Conservation (phyloP, 257 asterid genomes). For the Solanum arcanum region DNA sequence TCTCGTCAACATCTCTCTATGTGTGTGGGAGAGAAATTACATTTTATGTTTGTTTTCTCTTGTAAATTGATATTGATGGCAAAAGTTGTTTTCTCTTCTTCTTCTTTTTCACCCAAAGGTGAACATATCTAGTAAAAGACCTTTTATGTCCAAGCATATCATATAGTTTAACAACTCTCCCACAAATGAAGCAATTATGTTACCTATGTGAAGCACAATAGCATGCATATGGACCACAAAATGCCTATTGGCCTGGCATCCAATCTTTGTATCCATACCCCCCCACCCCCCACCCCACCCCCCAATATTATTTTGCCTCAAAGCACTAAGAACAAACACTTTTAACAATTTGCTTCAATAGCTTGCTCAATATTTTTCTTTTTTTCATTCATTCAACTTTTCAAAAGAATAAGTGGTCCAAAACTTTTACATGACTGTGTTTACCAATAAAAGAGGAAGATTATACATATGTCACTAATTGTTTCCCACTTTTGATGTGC, state of each 20-base stretch:
- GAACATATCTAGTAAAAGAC: conserved; percentile 9
- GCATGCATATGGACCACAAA: not conserved
- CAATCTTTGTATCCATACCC: not conserved
- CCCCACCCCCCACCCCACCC: not conserved
- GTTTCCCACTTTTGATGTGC: conserved; percentile 1
- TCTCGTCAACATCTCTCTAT: not conserved
- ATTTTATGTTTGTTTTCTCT: not conserved
- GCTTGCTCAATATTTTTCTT: not conserved
- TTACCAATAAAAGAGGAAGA: not conserved
- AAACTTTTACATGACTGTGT: not conserved
- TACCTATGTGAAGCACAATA: not conserved
- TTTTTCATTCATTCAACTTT: not conserved
- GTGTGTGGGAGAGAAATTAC: not conserved
- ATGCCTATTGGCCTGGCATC: not conserved
- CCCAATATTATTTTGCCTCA: not conserved
- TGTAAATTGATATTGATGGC: not conserved
- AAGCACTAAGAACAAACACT: conserved; percentile 5
- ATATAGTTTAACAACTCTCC: not conserved
- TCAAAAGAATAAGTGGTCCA: not conserved
- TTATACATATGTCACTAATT: not conserved
- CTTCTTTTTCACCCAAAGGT: conserved; percentile 1
- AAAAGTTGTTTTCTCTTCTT: not conserved
- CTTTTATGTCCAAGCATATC: not conserved
- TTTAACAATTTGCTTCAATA: not conserved
- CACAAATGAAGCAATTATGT: not conserved